Evolutionary conservation across 164 flowering plant genomes (phyloP).

Genomic region (Paratinospora sagittata): DNA sequence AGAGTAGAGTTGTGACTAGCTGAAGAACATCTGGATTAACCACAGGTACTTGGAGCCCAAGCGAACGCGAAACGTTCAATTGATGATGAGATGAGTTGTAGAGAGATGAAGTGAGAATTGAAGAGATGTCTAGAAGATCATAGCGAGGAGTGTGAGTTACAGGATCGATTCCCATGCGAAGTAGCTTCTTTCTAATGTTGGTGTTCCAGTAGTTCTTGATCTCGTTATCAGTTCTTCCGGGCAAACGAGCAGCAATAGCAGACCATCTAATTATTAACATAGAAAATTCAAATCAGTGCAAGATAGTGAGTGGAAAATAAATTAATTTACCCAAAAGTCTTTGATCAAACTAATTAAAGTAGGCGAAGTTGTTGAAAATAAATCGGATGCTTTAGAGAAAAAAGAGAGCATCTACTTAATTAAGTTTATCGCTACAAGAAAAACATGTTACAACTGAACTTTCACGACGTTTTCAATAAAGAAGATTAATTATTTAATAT

Average conservation of each 20-base stretch:
- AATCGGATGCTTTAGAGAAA: too few relatives aligned
- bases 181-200: slow-evolving; percentile 80
- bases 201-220: slow-evolving; percentile 98
- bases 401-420: too few relatives aligned
- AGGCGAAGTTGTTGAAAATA: too few relatives aligned
- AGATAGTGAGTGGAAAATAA: background rate
- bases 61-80: slow-evolving; percentile 41
- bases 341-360: background rate
- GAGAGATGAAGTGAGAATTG: slow-evolving; percentile 43
- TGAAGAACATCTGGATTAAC: slow-evolving; percentile 56
- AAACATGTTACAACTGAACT: background rate
- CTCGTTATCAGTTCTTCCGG: slow-evolving; percentile 91
- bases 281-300: background rate
- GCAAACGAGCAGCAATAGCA: slow-evolving; percentile 83
- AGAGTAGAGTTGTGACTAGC: slow-evolving; percentile 43
- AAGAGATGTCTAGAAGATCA: slow-evolving; percentile 73
- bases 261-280: slow-evolving; percentile 57
- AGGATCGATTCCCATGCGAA: slow-evolving; percentile 89
- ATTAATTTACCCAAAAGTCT: background rate
- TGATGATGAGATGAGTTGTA: slow-evolving; percentile 36
- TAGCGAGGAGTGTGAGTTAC: slow-evolving; percentile 79
- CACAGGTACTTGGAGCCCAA: slow-evolving; percentile 38
- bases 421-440: background rate
- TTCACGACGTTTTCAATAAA: background rate
- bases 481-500: too few relatives aligned